phyloP scores from a whole-genome alignment of 805 yeast species.

The Candida nanaspora region DNA sequence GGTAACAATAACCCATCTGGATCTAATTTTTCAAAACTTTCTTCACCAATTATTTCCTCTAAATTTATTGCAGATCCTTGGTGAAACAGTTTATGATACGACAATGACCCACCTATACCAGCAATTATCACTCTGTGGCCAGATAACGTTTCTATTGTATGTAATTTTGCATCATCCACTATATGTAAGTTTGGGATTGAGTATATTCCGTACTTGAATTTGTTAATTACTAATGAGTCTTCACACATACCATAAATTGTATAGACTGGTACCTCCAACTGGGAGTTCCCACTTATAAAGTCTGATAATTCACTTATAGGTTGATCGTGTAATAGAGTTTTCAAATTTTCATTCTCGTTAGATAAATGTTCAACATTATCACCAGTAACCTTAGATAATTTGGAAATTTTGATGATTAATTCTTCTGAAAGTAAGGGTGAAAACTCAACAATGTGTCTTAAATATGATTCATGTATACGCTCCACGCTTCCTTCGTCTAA shows the following conservation, averaged over 20 bases:
- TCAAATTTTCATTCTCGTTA: constrained; percentile 28
- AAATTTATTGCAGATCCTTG: constrained; percentile 42
- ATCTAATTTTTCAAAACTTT: constrained; percentile 13
- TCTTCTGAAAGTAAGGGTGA: constrained; percentile 48
- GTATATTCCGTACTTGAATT: constrained; percentile 49
- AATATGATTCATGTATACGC: constrained; percentile 47
- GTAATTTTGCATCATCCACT: constrained; percentile 50
- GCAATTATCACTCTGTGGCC: constrained; percentile 47
- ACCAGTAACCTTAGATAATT: constrained; percentile 39
- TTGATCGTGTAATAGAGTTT: constrained; percentile 27
- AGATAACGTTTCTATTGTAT: constrained; percentile 31
- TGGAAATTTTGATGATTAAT: constrained; percentile 43
- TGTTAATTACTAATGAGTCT: constrained; percentile 60
- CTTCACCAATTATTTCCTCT: constrained; percentile 22
- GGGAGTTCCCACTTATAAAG: constrained; percentile 36
- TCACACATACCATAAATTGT: constrained; percentile 74
- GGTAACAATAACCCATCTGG: constrained; percentile 32
- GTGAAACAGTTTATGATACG: constrained; percentile 61
- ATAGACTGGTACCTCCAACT: constrained; percentile 57
- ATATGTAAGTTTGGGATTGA: constrained; percentile 49
- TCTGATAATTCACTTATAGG: constrained; percentile 45
- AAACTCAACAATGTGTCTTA: constrained; percentile 61
- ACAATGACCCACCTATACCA: constrained; percentile 69
- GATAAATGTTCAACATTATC: constrained; percentile 32
- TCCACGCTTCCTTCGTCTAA: constrained; percentile 52